Percentiles rank a stretch among this genome's conserved stretches.
Evolutionary conservation across 2,329 filamentous ascomycete species (phyloP).

Genomic region (Didymella lethalis): DNA sequence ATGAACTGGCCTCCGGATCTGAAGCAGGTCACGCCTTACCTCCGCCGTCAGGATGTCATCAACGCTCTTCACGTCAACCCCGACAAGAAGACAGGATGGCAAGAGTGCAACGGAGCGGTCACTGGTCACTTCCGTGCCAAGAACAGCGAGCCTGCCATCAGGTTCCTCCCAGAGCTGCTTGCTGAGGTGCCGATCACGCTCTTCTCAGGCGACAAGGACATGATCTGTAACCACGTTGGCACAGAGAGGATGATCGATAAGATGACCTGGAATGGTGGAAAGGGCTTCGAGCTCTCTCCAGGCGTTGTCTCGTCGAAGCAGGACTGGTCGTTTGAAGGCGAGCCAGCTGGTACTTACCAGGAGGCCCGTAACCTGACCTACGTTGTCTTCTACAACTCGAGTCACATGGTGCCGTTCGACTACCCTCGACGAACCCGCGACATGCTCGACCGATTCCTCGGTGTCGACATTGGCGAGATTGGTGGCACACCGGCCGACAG

Average conservation of each 20-base stretch:
- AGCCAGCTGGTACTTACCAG: conserved; percentile 90
- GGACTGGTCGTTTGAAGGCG: conserved; percentile 92
- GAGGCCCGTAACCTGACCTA: conserved; percentile 95
- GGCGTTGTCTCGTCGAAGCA: conserved; percentile 91
- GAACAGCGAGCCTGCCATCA: conserved; percentile 75
- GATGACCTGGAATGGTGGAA: conserved; percentile 89
- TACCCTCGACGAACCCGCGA: conserved; percentile 85
- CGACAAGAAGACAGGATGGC: conserved; percentile 87
- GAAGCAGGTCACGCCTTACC: conserved; percentile 77
- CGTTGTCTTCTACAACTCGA: conserved; percentile 92
- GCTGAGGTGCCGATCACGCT: conserved; percentile 80
- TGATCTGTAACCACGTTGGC: conserved; percentile 97
- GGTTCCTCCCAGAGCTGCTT: conserved; percentile 79
- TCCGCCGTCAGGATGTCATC: conserved; percentile 81
- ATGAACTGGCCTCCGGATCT: conserved; percentile 99
- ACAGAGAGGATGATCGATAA: conserved; percentile 91
- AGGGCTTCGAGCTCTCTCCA: conserved; percentile 86
- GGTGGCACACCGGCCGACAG: conserved; percentile 82
- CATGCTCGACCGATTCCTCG: conserved; percentile 97
- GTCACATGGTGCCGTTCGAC: conserved; percentile 98
- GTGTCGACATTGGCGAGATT: conserved; percentile 87
- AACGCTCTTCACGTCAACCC: conserved; percentile 81
- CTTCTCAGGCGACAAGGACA: conserved; percentile 91
- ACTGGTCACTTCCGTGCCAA: conserved; percentile 72
- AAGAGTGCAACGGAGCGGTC: conserved; percentile 85